Percentiles rank a stretch among this genome's conserved stretches.
phyloP scores from a whole-genome alignment of 768 basidiomycete species.

The Epithele typhae region DNA sequence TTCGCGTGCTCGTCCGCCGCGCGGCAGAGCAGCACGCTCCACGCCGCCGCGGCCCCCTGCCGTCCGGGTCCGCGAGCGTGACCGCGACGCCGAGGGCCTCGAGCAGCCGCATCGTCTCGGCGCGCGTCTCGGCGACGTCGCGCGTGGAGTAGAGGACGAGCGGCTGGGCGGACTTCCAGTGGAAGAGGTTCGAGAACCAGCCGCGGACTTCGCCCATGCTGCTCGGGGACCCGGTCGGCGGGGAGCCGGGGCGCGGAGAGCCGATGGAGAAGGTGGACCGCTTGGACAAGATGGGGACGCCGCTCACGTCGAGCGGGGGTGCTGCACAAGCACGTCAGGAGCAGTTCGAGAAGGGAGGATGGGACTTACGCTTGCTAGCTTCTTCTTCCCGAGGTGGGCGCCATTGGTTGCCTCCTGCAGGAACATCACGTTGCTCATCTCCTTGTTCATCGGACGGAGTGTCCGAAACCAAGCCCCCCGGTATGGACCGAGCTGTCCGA shows the following conservation, averaged over 20 bases:
- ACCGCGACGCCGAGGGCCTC: constrained; percentile 61
- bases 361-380: constrained; percentile 49
- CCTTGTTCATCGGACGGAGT: constrained; percentile 37
- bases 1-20: constrained; percentile 57
- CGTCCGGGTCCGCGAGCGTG: constrained; percentile 43
- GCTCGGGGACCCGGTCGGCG: constrained; percentile 37
- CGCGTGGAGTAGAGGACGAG: constrained; percentile 53
- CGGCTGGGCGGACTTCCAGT: constrained; percentile 74
- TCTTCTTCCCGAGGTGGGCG: constrained; percentile 43
- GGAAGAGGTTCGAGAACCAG: constrained; percentile 96
- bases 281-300: constrained; percentile 35
- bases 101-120: constrained; percentile 60
- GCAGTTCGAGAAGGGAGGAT: not conserved
- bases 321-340: constrained; percentile 32
- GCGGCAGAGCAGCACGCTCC: constrained; percentile 45
- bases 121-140: constrained; percentile 55
- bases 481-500: constrained; percentile 18
- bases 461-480: constrained; percentile 31
- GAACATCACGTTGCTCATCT: constrained; percentile 48
- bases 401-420: constrained; percentile 26
- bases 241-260: constrained; percentile 45
- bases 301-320: constrained; percentile 50
- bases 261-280: constrained; percentile 40
- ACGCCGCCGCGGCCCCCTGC: constrained; percentile 4
- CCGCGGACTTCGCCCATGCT: constrained; percentile 84